Percentiles rank a stretch among this genome's conserved stretches.
These are phyloP conservation scores for Penicillium manginii DNA, from an alignment of 495 filamentous ascomycete genomes.

Conservation along the genomic window DNA sequence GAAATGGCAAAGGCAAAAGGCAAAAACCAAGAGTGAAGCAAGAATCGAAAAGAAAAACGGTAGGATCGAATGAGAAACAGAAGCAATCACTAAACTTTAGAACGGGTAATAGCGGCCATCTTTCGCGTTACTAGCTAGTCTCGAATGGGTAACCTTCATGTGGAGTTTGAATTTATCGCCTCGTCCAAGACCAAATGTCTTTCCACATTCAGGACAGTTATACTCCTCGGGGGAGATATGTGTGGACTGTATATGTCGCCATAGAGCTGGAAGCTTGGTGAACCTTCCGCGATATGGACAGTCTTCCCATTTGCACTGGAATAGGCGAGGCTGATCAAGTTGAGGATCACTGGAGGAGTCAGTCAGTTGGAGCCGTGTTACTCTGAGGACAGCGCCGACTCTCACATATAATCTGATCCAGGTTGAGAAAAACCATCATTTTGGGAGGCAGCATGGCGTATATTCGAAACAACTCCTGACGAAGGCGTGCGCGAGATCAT, in stretches of 20 bases:
- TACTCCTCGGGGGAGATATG: slow-evolving; percentile 23
- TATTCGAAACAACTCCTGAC: background rate
- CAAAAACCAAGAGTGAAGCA: too few species aligned
- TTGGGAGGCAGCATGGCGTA: background rate
- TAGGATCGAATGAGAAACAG: too few species aligned
- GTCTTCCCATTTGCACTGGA: slow-evolving; percentile 22
- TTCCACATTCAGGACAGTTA: slow-evolving; percentile 17
- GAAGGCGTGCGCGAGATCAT: too few species aligned
- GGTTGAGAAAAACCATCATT: background rate
- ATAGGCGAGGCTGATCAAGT: background rate
- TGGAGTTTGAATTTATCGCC: slow-evolving; percentile 21
- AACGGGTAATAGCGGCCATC: too few species aligned
- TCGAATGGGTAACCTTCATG: slow-evolving; percentile 3
- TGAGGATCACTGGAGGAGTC: background rate
- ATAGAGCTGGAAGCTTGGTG: slow-evolving; percentile 15
- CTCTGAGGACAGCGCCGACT: too few species aligned
- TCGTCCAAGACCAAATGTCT: slow-evolving; percentile 18
- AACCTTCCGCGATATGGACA: slow-evolving; percentile 23
- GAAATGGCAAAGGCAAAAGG: too few species aligned
- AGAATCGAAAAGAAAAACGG: too few species aligned
- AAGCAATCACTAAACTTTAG: too few species aligned
- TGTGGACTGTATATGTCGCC: slow-evolving; percentile 26
- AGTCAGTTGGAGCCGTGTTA: background rate
- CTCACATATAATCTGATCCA: too few species aligned
- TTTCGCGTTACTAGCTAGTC: too few species aligned